Percentiles rank a stretch among this genome's conserved stretches.
phyloP scores from a whole-genome alignment of 306 rosid genomes.

The Vigna nakashimae region DNA sequence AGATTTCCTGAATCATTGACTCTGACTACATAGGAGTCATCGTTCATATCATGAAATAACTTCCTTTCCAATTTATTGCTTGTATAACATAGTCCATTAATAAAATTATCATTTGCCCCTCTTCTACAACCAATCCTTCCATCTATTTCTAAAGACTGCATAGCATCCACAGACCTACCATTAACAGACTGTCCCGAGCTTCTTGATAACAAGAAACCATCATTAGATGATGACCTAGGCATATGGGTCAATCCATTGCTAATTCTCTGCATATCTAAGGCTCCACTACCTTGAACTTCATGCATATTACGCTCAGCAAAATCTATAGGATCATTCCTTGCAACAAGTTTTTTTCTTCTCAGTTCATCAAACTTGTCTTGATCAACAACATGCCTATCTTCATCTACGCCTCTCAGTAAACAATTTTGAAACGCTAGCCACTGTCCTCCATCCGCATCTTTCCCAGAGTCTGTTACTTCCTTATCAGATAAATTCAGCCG shows the following conservation, averaged over 20 bases:
- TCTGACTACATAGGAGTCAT: constrained; percentile 71
- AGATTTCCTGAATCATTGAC: constrained; percentile 52
- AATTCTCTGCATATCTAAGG: constrained; percentile 55
- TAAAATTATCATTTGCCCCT: constrained; percentile 62
- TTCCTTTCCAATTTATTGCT: constrained; percentile 56
- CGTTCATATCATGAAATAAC: constrained; percentile 54
- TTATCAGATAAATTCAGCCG: constrained; percentile 51
- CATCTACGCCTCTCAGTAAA: constrained; percentile 77
- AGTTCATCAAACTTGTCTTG: constrained; percentile 58
- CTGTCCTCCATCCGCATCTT: constrained; percentile 65
- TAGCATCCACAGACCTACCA: constrained; percentile 49
- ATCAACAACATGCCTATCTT: constrained; percentile 60
- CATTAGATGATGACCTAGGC: constrained; percentile 59
- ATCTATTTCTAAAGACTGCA: constrained; percentile 60
- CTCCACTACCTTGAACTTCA: constrained; percentile 55
- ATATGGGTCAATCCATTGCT: constrained; percentile 53
- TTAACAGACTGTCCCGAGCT: constrained; percentile 52
- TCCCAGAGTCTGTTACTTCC: constrained; percentile 52
- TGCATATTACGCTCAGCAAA: constrained; percentile 53
- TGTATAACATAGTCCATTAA: constrained; percentile 55
- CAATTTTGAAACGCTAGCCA: constrained; percentile 91
- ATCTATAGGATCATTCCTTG: constrained; percentile 69
- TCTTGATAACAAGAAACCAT: constrained; percentile 56
- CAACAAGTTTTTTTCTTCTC: constrained; percentile 56
- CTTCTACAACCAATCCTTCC: constrained; percentile 62